phyloP scores from a whole-genome alignment of 1,139 yeast species.

The Debaryomycetaceae sp. region DNA sequence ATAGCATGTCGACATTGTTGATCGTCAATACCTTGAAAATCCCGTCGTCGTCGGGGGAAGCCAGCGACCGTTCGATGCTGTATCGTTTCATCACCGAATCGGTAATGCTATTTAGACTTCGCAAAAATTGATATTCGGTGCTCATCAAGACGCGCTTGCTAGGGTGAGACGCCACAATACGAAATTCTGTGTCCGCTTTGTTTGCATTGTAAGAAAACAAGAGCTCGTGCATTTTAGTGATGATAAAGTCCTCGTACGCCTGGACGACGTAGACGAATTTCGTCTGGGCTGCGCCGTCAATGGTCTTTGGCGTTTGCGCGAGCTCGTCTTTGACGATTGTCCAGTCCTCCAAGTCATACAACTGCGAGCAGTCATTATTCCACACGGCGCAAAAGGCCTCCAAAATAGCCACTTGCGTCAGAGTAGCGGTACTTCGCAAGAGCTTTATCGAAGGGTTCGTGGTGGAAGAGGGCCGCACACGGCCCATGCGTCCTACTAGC shows the following conservation, averaged over 20 bases:
- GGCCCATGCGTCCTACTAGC: constrained; percentile 24
- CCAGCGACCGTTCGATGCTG: constrained; percentile 20
- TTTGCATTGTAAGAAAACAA: constrained; percentile 19
- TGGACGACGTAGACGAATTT: constrained; percentile 35
- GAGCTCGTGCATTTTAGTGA: constrained; percentile 20
- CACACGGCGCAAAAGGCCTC: constrained; percentile 38
- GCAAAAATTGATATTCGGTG: constrained; percentile 37
- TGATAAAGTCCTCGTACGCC: constrained; percentile 25
- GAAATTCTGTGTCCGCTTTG: constrained; percentile 15
- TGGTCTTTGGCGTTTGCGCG: constrained; percentile 1
- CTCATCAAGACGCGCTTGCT: constrained; percentile 32
- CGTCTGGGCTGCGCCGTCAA: constrained; percentile 16
- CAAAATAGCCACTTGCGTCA: constrained; percentile 28
- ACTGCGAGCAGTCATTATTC: constrained; percentile 39
- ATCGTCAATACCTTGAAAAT: constrained; percentile 32
- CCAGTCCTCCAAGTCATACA: constrained; percentile 36
- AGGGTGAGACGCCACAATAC: constrained; percentile 21
- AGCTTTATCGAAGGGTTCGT: constrained; percentile 28
- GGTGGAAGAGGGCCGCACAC: constrained; percentile 19
- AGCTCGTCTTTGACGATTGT: constrained; percentile 6
- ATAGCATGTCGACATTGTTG: constrained; percentile 34
- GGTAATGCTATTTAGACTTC: constrained; percentile 37
- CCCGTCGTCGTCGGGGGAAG: constrained; percentile 13
- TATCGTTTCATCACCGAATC: constrained; percentile 40
- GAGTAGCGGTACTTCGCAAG: constrained; percentile 20